Evolutionary conservation across 306 rosid species (phyloP), one percentile per base, ranked within the genome.

Genomic region (Quercus alba): DNA sequence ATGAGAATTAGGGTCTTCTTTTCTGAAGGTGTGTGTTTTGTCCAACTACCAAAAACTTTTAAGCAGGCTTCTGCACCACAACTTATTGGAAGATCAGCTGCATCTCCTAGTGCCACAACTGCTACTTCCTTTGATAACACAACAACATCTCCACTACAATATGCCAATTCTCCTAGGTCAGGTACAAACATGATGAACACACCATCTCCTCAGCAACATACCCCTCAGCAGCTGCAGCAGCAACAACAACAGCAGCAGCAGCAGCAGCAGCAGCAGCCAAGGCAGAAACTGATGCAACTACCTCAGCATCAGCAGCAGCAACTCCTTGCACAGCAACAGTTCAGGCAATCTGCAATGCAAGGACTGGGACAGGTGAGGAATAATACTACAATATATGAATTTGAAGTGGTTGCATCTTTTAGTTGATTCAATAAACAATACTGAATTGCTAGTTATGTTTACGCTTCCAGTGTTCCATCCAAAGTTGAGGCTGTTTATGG

Each of bases 131-230:
- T 93, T 78, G 99, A 94, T 67, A 90, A 86, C 79, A 85, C 92
- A 46, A 81, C 98, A 31, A 86, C 94, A 4, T 91, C 99, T 35
- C 97, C 99, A 7, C 75, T 93, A 72, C 95, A 94, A 31, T 94
- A 91, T 86, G 99, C 99, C 68, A 94, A 94, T 86, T 94, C 99
- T 46, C 97, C 99, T 25, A 91, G 97, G 85, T 93, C 99, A 78
- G 78, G 89, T 73, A 54, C 97, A 68, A 93, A 73, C 70, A 84
- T 93, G 69, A 91, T 94, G 99, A 94, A 94, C 78, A 80, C 94
- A 28, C 97, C 97, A 68, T 94, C 99, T 72, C 99, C 99, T 90
- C 99, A 93, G 82, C 98, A 91, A 75, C 97, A 91, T 81, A 89
- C 82, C 77, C 87, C 86, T 59, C 94, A 88, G 73, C 93, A 85